phyloP scores from a whole-genome alignment of 2,329 filamentous ascomycete species.

The Pyrenophora seminiperda region DNA sequence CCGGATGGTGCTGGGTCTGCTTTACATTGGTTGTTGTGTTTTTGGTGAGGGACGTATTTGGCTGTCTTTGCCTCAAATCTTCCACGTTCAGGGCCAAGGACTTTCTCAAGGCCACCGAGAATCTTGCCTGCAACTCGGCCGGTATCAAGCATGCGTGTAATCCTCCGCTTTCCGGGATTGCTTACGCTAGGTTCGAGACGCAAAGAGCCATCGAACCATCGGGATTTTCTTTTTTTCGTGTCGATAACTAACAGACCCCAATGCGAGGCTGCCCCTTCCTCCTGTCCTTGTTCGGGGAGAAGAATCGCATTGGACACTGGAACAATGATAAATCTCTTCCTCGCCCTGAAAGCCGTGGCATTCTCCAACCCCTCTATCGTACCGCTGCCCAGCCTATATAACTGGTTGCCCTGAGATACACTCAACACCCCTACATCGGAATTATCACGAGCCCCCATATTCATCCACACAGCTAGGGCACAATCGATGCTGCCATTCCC shows the following conservation, averaged over 20 bases:
- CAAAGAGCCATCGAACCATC: not conserved
- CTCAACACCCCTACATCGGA: no score
- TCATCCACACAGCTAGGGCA: not conserved
- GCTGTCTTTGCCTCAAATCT: not conserved
- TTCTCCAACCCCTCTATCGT: no score
- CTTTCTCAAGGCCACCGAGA: not conserved
- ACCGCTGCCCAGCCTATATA: no score
- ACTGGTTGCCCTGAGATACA: no score
- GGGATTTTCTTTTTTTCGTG: not conserved
- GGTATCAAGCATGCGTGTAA: not conserved
- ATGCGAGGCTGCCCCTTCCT: no score
- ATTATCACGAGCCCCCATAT: not conserved
- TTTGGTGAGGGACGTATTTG: not conserved
- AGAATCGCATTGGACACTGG: no score
- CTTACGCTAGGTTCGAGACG: not conserved
- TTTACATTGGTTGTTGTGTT: not conserved
- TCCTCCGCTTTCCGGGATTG: not conserved
- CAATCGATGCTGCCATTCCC: not conserved
- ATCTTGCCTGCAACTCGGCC: not conserved
- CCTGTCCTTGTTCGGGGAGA: no score
- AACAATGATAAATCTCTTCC: no score
- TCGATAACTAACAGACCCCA: not conserved
- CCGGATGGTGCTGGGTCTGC: not conserved
- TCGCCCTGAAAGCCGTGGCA: no score
- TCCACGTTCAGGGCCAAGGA: not conserved